A percentile compares a stretch with the other conserved stretches of the same genome.
These are phyloP conservation scores for Dendrothele bispora DNA, from an alignment of 768 basidiomycete species.

Conservation along the genomic window DNA sequence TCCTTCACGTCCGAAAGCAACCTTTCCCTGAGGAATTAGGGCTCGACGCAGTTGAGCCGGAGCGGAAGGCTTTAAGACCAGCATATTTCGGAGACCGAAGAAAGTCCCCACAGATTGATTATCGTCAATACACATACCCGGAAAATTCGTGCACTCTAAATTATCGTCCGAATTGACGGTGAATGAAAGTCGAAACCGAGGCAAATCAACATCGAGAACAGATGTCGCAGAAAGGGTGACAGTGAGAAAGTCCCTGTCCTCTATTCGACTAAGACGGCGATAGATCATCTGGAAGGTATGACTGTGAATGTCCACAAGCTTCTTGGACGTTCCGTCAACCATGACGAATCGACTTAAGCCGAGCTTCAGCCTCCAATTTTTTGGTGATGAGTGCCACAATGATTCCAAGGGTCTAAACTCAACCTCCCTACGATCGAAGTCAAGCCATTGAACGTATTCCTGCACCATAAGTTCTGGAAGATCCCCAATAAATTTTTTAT, in stretches of 20 bases:
- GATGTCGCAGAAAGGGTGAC: too few species aligned
- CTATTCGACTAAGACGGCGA: constrained; percentile 18
- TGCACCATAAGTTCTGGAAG: constrained; percentile 22
- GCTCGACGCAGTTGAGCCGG: constrained; percentile 20
- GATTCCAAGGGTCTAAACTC: constrained; percentile 26
- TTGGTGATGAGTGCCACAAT: too few species aligned
- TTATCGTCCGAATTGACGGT: too few species aligned
- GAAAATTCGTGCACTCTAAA: constrained; percentile 14
- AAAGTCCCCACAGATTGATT: constrained; percentile 31
- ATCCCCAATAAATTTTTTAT: too few species aligned
- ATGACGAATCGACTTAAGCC: constrained; percentile 25
- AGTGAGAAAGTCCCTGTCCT: too few species aligned
- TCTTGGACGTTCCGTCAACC: constrained; percentile 16
- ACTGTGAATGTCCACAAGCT: constrained; percentile 25
- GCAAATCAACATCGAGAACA: too few species aligned
- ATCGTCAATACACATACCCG: constrained; percentile 20
- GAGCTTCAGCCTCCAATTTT: too few species aligned
- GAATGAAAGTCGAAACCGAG: too few species aligned
- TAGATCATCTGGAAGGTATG: constrained; percentile 22
- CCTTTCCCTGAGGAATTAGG: constrained; percentile 5
- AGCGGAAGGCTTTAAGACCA: constrained; percentile 29
- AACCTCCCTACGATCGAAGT: constrained; percentile 18
- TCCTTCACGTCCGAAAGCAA: background rate
- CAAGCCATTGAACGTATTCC: constrained; percentile 28
- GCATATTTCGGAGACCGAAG: constrained; percentile 30